Conservation (phyloP, 2,329 filamentous ascomycete genomes). For the Cladophialophora bantiana region DNA sequence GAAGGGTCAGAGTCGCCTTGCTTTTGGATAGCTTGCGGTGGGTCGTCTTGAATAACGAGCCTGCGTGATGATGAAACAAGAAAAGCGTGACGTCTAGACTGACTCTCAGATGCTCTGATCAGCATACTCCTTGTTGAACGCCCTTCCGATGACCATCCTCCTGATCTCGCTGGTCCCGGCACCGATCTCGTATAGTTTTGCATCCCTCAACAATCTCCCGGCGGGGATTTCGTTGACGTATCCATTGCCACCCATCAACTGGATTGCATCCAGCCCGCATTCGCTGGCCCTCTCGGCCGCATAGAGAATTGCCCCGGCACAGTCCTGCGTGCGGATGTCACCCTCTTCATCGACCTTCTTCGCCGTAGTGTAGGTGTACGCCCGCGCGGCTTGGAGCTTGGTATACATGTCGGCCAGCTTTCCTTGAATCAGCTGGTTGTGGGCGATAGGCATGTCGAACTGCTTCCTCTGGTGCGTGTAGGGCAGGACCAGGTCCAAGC, state of each 20-base stretch:
- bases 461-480: constrained; percentile 90
- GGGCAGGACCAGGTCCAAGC: constrained; percentile 83
- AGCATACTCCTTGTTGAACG: constrained; percentile 85
- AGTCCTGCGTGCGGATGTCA: constrained; percentile 82
- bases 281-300: constrained; percentile 90
- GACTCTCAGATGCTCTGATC: constrained; percentile 35
- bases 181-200: constrained; percentile 92
- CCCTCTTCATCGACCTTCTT: constrained; percentile 78
- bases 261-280: constrained; percentile 84
- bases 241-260: constrained; percentile 92
- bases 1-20: constrained; percentile 40
- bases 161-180: constrained; percentile 94
- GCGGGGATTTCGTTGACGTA: constrained; percentile 96
- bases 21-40: constrained; percentile 36
- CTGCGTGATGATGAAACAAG: neutral
- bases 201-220: constrained; percentile 79
- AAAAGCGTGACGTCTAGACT: neutral
- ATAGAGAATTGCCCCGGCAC: constrained; percentile 91
- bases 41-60: neutral
- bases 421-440: constrained; percentile 92
- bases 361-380: constrained; percentile 88
- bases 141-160: constrained; percentile 90
- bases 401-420: constrained; percentile 98
- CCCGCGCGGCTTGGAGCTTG: constrained; percentile 80
- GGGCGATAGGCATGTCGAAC: constrained; percentile 83